Percentiles rank a stretch among this genome's conserved stretches.
Evolutionary conservation across 176 grass and related monocot genomes (phyloP).

Genomic region (Paspalum notatum): DNA sequence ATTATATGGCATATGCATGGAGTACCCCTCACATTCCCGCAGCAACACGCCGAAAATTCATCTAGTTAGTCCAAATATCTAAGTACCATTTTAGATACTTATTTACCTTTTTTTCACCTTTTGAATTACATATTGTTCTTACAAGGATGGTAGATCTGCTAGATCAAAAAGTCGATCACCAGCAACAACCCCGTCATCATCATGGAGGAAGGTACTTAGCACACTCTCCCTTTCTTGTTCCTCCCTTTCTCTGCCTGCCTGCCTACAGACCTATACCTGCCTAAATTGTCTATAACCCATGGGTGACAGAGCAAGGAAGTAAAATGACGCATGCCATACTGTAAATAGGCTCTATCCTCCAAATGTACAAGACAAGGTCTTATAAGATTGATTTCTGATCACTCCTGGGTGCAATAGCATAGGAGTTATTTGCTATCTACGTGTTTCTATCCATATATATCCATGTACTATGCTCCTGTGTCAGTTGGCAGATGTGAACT

Average conservation of each 20-base stretch:
- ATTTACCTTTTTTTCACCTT: constrained; percentile 31
- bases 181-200: constrained; percentile 47
- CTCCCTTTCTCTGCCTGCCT: too few relatives aligned
- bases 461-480: constrained; percentile 9
- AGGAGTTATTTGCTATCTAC: neutral
- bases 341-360: neutral
- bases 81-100: constrained; percentile 11
- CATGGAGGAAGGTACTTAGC: constrained; percentile 69
- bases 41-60: too few relatives aligned
- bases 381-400: neutral
- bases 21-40: too few relatives aligned
- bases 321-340: neutral
- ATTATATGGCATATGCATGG: too few relatives aligned
- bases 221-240: neutral
- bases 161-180: constrained; percentile 77
- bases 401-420: neutral
- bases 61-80: neutral
- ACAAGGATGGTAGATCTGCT: constrained; percentile 57
- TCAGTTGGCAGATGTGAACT: constrained; percentile 16
- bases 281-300: neutral
- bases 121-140: constrained; percentile 13
- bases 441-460: constrained; percentile 10
- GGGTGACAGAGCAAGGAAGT: neutral
- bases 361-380: neutral
- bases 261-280: too few relatives aligned